These are phyloP conservation scores for Tolypocladium amazonense DNA, from an alignment of 2,329 filamentous ascomycete species.

Conservation along the genomic window DNA sequence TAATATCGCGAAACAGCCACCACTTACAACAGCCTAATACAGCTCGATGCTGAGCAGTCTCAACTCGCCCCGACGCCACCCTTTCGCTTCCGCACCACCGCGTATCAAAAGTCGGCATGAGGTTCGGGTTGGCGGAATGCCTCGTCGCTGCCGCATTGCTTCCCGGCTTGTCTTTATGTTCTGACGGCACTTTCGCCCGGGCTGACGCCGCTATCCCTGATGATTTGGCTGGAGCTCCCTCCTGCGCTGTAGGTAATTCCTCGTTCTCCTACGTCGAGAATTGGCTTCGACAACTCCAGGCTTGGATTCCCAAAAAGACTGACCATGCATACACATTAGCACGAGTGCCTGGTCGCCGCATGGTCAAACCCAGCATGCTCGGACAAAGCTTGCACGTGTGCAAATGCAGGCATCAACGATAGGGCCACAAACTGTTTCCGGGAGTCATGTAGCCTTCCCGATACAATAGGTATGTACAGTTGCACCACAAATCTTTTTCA, in stretches of 20 bases:
- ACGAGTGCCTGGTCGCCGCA: background rate
- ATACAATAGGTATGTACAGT: background rate
- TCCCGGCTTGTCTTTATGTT: constrained; percentile 14
- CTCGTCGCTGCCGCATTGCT: background rate
- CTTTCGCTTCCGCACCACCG: background rate
- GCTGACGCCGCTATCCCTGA: background rate
- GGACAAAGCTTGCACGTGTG: background rate
- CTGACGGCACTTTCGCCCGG: background rate
- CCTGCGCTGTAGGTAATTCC: background rate
- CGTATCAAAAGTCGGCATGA: background rate
- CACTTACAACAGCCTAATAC: background rate
- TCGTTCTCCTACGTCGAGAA: no score
- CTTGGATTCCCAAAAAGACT: background rate
- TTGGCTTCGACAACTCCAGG: no score
- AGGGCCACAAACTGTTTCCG: background rate
- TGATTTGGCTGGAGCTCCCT: background rate
- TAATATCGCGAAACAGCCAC: background rate
- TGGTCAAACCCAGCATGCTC: background rate
- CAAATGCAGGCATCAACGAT: background rate
- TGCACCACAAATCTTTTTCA: no score
- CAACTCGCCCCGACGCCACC: background rate
- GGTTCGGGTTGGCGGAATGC: background rate
- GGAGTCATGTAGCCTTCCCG: background rate
- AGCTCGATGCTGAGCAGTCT: background rate
- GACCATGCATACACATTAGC: background rate